Evolutionary conservation across 768 basidiomycete species (phyloP).

Genomic region (Hygrophoropsis aurantiaca): DNA sequence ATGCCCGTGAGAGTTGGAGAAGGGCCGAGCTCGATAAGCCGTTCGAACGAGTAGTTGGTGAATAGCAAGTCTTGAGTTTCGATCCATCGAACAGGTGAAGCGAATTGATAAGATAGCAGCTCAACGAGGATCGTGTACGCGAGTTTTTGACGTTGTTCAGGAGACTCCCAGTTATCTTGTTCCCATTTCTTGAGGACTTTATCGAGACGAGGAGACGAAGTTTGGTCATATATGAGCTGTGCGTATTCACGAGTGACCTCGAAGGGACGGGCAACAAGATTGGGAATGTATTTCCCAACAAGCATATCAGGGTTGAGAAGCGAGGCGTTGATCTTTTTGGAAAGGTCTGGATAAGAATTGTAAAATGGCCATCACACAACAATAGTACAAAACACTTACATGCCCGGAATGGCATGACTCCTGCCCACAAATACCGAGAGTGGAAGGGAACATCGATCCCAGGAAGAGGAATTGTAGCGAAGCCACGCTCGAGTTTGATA

Average conservation of each 20-base stretch:
- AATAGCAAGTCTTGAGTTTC: constrained; percentile 97
- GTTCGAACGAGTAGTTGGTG: constrained; percentile 81
- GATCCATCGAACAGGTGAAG: constrained; percentile 98
- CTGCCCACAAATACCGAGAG: constrained; percentile 98
- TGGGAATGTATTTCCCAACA: constrained; percentile 94
- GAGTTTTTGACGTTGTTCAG: constrained; percentile 85
- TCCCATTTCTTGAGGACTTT: constrained; percentile 96
- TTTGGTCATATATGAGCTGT: constrained; percentile 95
- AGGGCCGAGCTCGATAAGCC: constrained; percentile 94
- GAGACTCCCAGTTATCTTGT: constrained; percentile 79
- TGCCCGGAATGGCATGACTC: constrained; percentile 95
- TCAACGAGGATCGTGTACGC: constrained; percentile 97
- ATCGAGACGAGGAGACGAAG: constrained; percentile 90
- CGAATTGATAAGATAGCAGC: constrained; percentile 96
- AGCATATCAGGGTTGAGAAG: constrained; percentile 95
- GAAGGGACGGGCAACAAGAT: constrained; percentile 89
- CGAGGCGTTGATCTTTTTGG: constrained; percentile 94
- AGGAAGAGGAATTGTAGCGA: constrained; percentile 91
- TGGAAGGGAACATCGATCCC: constrained; percentile 99
- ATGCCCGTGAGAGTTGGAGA: constrained; percentile 95
- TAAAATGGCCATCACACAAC: not conserved
- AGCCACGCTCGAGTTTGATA: constrained; percentile 94
- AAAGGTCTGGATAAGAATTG: constrained; percentile 60
- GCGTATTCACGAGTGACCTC: constrained; percentile 83
- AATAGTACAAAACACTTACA: constrained; percentile 52